A percentile compares a stretch with the other conserved stretches of the same genome.
Evolutionary conservation across 345 rosid genomes (phyloP).

Genomic region (Gossypium anomalum): DNA sequence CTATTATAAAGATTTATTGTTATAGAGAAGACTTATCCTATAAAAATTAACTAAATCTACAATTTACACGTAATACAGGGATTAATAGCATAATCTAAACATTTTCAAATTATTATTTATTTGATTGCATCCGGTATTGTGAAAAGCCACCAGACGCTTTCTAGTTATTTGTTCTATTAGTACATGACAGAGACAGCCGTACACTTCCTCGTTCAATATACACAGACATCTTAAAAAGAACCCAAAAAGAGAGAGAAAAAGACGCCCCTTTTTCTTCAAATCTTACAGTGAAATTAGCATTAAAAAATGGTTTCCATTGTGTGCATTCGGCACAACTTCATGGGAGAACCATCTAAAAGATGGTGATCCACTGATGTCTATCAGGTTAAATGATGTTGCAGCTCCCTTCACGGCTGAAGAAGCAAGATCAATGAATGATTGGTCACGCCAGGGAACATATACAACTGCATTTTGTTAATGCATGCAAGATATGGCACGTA

Average conservation of each 20-base stretch:
- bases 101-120: too few relatives aligned
- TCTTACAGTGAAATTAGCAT: background rate
- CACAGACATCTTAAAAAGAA: background rate
- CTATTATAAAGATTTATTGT: too few relatives aligned
- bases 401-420: conserved; percentile 49
- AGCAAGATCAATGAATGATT: background rate
- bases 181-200: background rate
- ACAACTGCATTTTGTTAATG: background rate
- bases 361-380: background rate
- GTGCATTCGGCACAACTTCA: background rate
- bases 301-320: background rate
- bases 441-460: background rate
- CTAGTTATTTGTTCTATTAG: background rate
- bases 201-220: background rate
- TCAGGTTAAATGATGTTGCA: conserved; percentile 56
- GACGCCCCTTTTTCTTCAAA: too few relatives aligned
- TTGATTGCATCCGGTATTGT: too few relatives aligned
- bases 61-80: too few relatives aligned
- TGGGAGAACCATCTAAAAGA: background rate
- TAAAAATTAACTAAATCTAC: too few relatives aligned
- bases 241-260: too few relatives aligned
- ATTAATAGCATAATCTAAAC: too few relatives aligned
- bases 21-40: too few relatives aligned
- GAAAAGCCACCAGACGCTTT: too few relatives aligned
- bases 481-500: conserved; percentile 10